These are phyloP conservation scores for Lactarius akahatsu DNA, from an alignment of 768 basidiomycete genomes.

Conservation along the genomic window DNA sequence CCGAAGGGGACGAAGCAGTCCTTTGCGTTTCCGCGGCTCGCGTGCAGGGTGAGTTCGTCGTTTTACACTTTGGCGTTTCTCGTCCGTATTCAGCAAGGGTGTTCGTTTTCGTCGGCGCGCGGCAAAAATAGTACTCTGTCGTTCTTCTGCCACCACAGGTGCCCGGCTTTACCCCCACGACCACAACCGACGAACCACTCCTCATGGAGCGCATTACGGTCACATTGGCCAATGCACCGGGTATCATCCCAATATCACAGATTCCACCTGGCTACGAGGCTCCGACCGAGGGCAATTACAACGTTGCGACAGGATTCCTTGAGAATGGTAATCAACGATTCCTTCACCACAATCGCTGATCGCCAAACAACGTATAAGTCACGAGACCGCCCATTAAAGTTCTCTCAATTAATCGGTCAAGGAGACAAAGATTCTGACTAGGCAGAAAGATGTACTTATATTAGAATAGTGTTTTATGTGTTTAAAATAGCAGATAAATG, in stretches of 20 bases:
- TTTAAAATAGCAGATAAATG: no score
- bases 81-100: neutral
- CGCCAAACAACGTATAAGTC: neutral
- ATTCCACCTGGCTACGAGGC: conserved; percentile 54
- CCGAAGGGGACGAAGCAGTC: conserved; percentile 44
- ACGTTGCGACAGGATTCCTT: conserved; percentile 49
- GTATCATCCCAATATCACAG: conserved; percentile 44
- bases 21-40: conserved; percentile 46
- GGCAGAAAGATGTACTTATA: no score
- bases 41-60: conserved; percentile 44
- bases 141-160: conserved; percentile 45
- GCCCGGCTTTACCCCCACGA: conserved; percentile 42
- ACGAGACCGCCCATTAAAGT: no score
- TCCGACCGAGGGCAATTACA: conserved; percentile 46
- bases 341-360: conserved; percentile 6
- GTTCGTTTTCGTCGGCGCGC: neutral
- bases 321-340: conserved; percentile 58
- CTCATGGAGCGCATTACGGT: conserved; percentile 44
- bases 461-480: no score
- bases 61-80: neutral
- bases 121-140: conserved; percentile 42
- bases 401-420: no score
- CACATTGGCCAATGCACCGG: conserved; percentile 40
- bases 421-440: no score
- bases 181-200: conserved; percentile 35